Conservation (phyloP, 345 rosid genomes). For the Linum usitatissimum region DNA sequence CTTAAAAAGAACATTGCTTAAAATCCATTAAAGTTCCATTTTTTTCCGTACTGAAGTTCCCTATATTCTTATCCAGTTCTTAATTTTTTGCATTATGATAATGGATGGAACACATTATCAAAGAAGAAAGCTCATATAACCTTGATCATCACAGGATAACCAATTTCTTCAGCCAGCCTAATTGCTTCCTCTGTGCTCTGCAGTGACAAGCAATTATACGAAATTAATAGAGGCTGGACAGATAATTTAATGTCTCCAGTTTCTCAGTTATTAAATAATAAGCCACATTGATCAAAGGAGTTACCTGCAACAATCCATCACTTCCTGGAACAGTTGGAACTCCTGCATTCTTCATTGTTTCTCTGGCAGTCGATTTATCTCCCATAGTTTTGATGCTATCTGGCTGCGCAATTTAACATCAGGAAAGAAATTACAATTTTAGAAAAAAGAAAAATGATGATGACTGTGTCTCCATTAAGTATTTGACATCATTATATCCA, state of each 20-base stretch:
- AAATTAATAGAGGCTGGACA: background rate
- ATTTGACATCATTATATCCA: no score
- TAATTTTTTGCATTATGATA: background rate
- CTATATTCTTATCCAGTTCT: background rate
- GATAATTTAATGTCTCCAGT: background rate
- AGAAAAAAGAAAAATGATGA: background rate
- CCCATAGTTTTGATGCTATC: constrained; percentile 97
- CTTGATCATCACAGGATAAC: constrained; percentile 97
- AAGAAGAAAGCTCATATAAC: constrained; percentile 23
- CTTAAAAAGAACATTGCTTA: no score
- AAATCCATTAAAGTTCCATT: background rate
- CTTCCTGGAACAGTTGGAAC: constrained; percentile 99
- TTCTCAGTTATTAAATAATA: constrained; percentile 1
- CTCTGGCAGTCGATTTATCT: constrained; percentile 93
- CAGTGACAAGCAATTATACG: constrained; percentile 13
- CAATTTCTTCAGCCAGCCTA: constrained; percentile 74
- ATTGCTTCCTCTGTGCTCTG: constrained; percentile 91
- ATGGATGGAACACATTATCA: background rate
- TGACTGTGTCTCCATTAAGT: background rate
- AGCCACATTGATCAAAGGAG: constrained; percentile 6
- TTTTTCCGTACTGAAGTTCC: background rate
- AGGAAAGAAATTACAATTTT: background rate
- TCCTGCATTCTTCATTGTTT: constrained; percentile 95
- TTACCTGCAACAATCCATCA: constrained; percentile 83
- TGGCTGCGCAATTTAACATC: constrained; percentile 42